phyloP scores from a whole-genome alignment of 495 filamentous ascomycete genomes.

The Lasiosphaeria miniovina region DNA sequence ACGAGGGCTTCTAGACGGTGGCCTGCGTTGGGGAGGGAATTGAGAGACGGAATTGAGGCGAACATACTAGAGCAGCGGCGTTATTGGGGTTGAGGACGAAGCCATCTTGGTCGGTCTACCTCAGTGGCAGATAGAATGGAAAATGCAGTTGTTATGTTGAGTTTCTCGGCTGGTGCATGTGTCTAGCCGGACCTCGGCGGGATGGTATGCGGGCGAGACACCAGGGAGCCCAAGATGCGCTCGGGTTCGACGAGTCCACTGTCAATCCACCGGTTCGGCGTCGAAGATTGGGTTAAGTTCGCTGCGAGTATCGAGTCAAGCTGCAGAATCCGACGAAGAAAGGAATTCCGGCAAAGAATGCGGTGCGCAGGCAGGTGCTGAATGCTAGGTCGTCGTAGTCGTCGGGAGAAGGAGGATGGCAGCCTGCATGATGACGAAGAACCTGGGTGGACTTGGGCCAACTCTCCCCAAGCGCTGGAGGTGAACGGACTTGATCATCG shows the following conservation, averaged over 20 bases:
- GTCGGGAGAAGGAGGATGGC: not conserved
- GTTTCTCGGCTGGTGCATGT: not conserved
- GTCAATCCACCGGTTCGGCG: no score
- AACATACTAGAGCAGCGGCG: conserved; percentile 76
- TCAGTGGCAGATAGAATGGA: not conserved
- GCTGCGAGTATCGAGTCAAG: no score
- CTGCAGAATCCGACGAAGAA: not conserved
- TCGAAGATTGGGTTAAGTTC: no score
- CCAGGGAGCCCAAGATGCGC: no score
- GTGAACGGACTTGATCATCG: not conserved
- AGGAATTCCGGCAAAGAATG: not conserved
- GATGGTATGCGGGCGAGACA: no score
- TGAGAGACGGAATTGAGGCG: conserved; percentile 9
- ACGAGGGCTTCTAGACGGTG: not conserved
- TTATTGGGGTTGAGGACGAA: conserved; percentile 72
- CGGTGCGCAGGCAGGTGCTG: not conserved
- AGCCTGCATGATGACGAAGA: conserved; percentile 8
- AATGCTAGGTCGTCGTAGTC: not conserved
- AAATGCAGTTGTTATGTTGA: not conserved
- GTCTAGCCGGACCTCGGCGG: not conserved
- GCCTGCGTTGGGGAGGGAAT: not conserved
- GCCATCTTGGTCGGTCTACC: conserved; percentile 53
- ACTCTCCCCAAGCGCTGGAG: not conserved
- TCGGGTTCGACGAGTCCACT: no score
- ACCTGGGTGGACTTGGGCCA: not conserved